phyloP scores from a whole-genome alignment of 805 yeast species.

The Candida easanensis region DNA sequence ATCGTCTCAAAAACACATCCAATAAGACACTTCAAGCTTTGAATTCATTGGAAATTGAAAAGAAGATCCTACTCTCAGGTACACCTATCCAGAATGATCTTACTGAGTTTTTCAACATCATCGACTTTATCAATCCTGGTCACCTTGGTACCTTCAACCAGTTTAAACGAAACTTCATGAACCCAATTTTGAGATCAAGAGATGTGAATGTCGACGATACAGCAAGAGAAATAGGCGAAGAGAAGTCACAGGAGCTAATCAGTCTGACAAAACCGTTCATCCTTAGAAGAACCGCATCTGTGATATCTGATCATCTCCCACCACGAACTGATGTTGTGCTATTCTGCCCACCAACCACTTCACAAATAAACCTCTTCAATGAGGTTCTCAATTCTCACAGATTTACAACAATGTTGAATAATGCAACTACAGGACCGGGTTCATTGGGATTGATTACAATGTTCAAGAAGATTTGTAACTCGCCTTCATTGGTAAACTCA shows the following conservation, averaged over 20 bases:
- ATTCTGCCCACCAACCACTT: conserved; percentile 70
- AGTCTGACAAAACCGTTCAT: conserved; percentile 62
- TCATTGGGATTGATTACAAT: conserved; percentile 69
- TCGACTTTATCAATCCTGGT: conserved; percentile 84
- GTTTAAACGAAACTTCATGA: conserved; percentile 60
- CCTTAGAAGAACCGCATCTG: conserved; percentile 66
- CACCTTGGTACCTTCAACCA: conserved; percentile 59
- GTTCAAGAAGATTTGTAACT: conserved; percentile 79
- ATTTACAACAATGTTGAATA: conserved; percentile 25
- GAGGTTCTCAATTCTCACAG: conserved; percentile 37
- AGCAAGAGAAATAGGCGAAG: conserved; percentile 55
- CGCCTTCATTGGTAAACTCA: conserved; percentile 59
- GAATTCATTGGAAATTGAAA: conserved; percentile 36
- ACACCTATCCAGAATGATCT: conserved; percentile 95
- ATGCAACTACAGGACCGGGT: conserved; percentile 29
- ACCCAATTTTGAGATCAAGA: conserved; percentile 71
- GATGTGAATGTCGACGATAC: conserved; percentile 51
- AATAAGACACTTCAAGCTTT: conserved; percentile 71
- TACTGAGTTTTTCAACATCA: conserved; percentile 73
- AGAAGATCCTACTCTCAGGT: conserved; percentile 72
- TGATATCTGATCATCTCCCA: conserved; percentile 59
- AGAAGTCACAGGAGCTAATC: conserved; percentile 60
- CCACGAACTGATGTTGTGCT: conserved; percentile 72
- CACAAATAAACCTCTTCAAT: conserved; percentile 56
- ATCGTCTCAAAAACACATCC: conserved; percentile 71